A percentile compares a stretch with the other conserved stretches of the same genome.
Conservation (phyloP, 345 rosid genomes). For the Camelina laxa region DNA sequence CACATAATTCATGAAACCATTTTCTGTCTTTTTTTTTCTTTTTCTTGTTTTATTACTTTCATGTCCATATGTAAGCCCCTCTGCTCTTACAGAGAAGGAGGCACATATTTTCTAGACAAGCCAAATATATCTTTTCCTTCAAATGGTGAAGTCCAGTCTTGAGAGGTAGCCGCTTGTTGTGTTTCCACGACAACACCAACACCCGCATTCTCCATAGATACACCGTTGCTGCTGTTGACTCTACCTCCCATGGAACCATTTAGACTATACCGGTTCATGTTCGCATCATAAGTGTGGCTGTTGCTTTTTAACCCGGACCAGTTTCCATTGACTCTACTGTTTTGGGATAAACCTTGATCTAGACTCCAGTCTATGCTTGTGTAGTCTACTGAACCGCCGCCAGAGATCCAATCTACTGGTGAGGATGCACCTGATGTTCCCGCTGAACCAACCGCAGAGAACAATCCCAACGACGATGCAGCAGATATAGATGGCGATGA, state of each 20-base stretch:
- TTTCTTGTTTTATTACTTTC: slow-evolving; percentile 46
- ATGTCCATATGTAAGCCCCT: slow-evolving; percentile 37
- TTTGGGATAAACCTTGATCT: slow-evolving; percentile 54
- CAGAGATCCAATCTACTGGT: slow-evolving; percentile 75
- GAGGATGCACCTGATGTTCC: slow-evolving; percentile 66
- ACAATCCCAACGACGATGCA: slow-evolving; percentile 81
- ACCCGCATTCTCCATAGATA: slow-evolving; percentile 48
- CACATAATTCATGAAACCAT: slow-evolving; percentile 58
- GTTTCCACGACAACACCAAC: slow-evolving; percentile 47
- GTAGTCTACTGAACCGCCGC: slow-evolving; percentile 69
- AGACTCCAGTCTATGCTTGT: slow-evolving; percentile 82
- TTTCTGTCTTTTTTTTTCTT: slow-evolving; percentile 22
- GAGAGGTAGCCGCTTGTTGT: slow-evolving; percentile 52
- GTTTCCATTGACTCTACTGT: slow-evolving; percentile 50
- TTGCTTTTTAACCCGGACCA: slow-evolving; percentile 50
- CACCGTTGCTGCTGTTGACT: slow-evolving; percentile 46
- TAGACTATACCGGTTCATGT: slow-evolving; percentile 44
- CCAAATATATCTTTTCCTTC: slow-evolving; percentile 90
- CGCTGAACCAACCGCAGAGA: slow-evolving; percentile 66
- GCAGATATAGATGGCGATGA: slow-evolving; percentile 65
- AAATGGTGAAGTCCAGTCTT: slow-evolving; percentile 91
- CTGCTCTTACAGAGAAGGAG: slow-evolving; percentile 75
- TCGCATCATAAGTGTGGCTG: slow-evolving; percentile 47
- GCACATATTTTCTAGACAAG: slow-evolving; percentile 81
- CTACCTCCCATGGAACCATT: slow-evolving; percentile 52